Base-by-base conservation (phyloP, 345 rosid genomes). In the Reutealis trisperma region DNA sequence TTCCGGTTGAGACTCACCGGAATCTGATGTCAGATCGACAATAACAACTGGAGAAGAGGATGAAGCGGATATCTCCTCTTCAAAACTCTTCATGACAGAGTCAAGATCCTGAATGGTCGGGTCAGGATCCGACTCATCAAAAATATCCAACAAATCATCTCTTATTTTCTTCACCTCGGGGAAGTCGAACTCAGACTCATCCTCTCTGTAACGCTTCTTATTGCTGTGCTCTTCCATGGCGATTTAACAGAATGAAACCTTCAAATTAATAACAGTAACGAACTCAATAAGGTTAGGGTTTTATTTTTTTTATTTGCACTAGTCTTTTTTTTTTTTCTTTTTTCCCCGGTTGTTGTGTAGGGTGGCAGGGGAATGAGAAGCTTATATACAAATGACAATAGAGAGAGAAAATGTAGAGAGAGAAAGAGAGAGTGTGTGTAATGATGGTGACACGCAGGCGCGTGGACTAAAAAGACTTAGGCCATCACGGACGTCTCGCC, bases 401-500 rank as follows among this genome's bases (percentile, higher is more conserved):
- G 72, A 67, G 78, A 76, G 80, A 75, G 77, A 81, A 75, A 78
- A 70, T 6, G 67, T 73, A 82, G 77, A 80, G 82, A 72, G 73
- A 80, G 60, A 81, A 27, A 71, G 74, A 60, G 80, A 70, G 58
- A 52, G 54, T 10, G 87, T 65, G 85, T 49, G 67, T 0, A 18
- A 27, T 51, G 74, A 83, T 72, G 82, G 37, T 55, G 74, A 80
- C 32, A 69, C 7, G 83, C 82, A 47, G 77, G 90, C 92, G 93
- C 89, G 89, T 81, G 77, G 77, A n/a, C 57, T 16, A 42, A 45
- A 78, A 83, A 79, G 67, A 66, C 81, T 60, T 67, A 37, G 86
- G 74, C 74, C 85, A 81, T 86, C 92, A 87, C 88, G 91, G 87
- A 83, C 79, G 74, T 75, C 86, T 78, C 72, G 77, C 88, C 61